These are phyloP conservation scores for Pelargonium nanum DNA, from an alignment of 345 rosid genomes.

Conservation along the genomic window DNA sequence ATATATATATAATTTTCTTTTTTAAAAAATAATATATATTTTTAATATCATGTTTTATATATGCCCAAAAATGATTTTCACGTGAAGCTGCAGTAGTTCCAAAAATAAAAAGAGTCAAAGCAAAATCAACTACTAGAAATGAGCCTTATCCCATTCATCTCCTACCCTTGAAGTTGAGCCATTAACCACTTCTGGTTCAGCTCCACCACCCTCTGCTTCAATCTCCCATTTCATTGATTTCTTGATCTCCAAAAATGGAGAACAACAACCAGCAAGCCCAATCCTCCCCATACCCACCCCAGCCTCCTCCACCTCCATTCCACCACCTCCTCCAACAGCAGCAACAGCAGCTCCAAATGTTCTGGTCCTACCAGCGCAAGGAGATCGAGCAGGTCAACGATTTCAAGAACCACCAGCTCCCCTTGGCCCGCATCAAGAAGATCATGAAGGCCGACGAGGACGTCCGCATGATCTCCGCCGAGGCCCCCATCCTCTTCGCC, in stretches of 20 bases:
- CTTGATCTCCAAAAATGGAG: conserved; percentile 3
- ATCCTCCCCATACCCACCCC: conserved; percentile 49
- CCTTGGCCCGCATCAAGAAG: conserved; percentile 87
- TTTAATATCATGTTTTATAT: too few relatives aligned
- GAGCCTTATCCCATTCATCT: too few relatives aligned
- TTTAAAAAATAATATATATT: too few relatives aligned
- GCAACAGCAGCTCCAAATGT: conserved; percentile 84
- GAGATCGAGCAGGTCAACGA: conserved; percentile 89
- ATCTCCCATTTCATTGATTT: too few relatives aligned
- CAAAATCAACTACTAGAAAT: too few relatives aligned
- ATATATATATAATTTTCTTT: too few relatives aligned
- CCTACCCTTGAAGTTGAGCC: too few relatives aligned
- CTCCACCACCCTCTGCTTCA: too few relatives aligned
- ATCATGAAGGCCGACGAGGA: conserved; percentile 98
- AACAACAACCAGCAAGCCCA: conserved; percentile 44
- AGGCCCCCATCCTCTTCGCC: conserved; percentile 85
- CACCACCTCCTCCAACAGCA: conserved; percentile 84
- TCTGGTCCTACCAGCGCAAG: conserved; percentile 79
- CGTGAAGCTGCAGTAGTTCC: too few relatives aligned
- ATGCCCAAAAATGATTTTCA: too few relatives aligned
- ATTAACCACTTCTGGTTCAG: too few relatives aligned
- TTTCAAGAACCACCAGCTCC: conserved; percentile 94
- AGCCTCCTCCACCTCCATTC: conserved; percentile 23
- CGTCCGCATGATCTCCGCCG: conserved; percentile 98
- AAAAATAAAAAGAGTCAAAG: too few relatives aligned